Evolutionary conservation across 2,329 filamentous ascomycete species (phyloP).

Genomic region (Trichoderma endophyticum): DNA sequence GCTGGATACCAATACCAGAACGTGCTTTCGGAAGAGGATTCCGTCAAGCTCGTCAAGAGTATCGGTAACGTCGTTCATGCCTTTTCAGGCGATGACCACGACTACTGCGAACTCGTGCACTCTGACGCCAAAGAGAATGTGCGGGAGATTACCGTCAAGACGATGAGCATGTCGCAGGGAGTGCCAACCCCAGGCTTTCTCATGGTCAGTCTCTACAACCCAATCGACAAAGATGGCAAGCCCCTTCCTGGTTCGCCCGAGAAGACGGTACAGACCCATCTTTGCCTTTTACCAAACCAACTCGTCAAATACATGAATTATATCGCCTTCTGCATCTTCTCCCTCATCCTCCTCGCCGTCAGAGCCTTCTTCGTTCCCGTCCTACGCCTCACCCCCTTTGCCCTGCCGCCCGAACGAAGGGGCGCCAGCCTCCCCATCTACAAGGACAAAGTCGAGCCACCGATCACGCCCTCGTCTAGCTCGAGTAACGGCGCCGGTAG

Average conservation of each 20-base stretch:
- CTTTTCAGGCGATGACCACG: slow-evolving; percentile 96
- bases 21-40: slow-evolving; percentile 75
- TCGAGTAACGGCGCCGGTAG: slow-evolving; percentile 23
- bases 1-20: slow-evolving; percentile 96
- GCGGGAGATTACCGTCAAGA: slow-evolving; percentile 91
- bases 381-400: slow-evolving; percentile 52
- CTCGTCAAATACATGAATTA: slow-evolving; percentile 81
- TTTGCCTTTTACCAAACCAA: slow-evolving; percentile 89
- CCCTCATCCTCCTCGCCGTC: slow-evolving; percentile 47
- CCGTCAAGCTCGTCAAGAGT: slow-evolving; percentile 69
- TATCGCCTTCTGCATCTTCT: slow-evolving; percentile 56
- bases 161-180: slow-evolving; percentile 94
- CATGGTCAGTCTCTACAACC: slow-evolving; percentile 89
- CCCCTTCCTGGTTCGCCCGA: slow-evolving; percentile 43
- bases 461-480: slow-evolving; percentile 24
- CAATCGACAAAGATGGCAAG: slow-evolving; percentile 61
- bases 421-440: slow-evolving; percentile 40
- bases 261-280: slow-evolving; percentile 76
- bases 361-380: slow-evolving; percentile 57
- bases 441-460: slow-evolving; percentile 51
- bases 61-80: slow-evolving; percentile 80
- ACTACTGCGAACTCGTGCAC: slow-evolving; percentile 91
- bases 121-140: slow-evolving; percentile 62
- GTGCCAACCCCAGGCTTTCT: slow-evolving; percentile 83
- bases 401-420: slow-evolving; percentile 42